These are phyloP conservation scores for Ophiostoma perfectum DNA, from an alignment of 2,329 filamentous ascomycete genomes.

Conservation along the genomic window DNA sequence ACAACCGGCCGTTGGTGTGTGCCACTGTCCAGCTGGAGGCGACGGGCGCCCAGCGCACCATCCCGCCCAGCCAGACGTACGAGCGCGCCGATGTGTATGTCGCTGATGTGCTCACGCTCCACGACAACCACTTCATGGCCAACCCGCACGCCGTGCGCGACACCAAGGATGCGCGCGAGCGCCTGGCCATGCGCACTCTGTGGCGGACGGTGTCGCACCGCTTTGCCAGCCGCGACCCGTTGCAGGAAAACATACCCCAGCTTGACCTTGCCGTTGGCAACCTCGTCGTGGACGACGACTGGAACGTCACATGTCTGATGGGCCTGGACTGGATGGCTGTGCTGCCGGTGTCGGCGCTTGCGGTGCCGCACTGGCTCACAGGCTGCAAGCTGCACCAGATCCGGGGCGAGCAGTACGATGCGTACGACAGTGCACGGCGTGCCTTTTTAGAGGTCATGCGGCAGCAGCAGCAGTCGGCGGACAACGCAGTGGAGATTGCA, in stretches of 20 bases:
- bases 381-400: constrained; percentile 23
- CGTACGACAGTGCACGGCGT: constrained; percentile 21
- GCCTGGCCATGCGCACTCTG: constrained; percentile 29
- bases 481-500: not conserved
- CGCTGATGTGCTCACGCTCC: constrained; percentile 29
- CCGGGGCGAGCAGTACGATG: constrained; percentile 10
- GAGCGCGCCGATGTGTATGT: constrained; percentile 30
- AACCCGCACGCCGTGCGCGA: constrained; percentile 27
- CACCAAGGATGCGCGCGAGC: constrained; percentile 28
- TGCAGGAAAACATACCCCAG: constrained; percentile 29
- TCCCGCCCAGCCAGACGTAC: constrained; percentile 32
- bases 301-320: constrained; percentile 32
- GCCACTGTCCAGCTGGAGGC: constrained; percentile 32
- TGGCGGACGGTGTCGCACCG: constrained; percentile 27
- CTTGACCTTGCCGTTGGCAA: constrained; percentile 32
- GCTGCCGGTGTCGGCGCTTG: constrained; percentile 30
- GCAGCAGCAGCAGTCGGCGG: not conserved
- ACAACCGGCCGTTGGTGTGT: constrained; percentile 24
- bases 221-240: constrained; percentile 17
- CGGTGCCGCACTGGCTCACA: constrained; percentile 32
- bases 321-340: constrained; percentile 33
- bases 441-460: constrained; percentile 24
- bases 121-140: constrained; percentile 30
- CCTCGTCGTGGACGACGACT: constrained; percentile 33
- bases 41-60: constrained; percentile 30